Evolutionary conservation across 768 basidiomycete species (phyloP).

Genomic region (Collybia sp.): DNA sequence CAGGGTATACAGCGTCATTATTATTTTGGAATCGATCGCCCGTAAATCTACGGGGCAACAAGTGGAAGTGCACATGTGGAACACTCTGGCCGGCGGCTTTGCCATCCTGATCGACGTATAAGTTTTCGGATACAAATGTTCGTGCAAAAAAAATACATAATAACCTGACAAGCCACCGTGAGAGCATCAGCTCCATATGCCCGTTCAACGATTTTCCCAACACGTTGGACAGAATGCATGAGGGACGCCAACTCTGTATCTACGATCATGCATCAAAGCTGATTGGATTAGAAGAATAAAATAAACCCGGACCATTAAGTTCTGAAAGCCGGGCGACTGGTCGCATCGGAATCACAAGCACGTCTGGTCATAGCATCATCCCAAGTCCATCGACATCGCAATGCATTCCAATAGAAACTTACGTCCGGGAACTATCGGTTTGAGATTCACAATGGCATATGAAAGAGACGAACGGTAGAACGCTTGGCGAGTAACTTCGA

Average conservation of each 20-base stretch:
- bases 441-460: slow-evolving; percentile 91
- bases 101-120: slow-evolving; percentile 58
- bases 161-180: slow-evolving; percentile 88
- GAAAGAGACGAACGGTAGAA: slow-evolving; percentile 69
- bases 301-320: slow-evolving; percentile 34
- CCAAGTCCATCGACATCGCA: not conserved
- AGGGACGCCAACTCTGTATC: slow-evolving; percentile 74
- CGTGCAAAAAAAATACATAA: slow-evolving; percentile 3
- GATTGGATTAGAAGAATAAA: not conserved
- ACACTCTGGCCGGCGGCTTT: slow-evolving; percentile 73
- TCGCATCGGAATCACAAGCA: slow-evolving; percentile 55
- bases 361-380: slow-evolving; percentile 34
- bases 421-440: slow-evolving; percentile 94
- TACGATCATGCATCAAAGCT: slow-evolving; percentile 7
- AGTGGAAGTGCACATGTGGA: slow-evolving; percentile 96
- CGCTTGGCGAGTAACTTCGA: slow-evolving; percentile 72
- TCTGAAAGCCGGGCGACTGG: slow-evolving; percentile 53
- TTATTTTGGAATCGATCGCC: slow-evolving; percentile 61
- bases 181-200: slow-evolving; percentile 81
- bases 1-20: slow-evolving; percentile 79
- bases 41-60: slow-evolving; percentile 74
- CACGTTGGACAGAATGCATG: slow-evolving; percentile 73
- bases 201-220: slow-evolving; percentile 75
- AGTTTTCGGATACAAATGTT: too few relatives aligned
- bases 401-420: slow-evolving; percentile 25